Evolutionary conservation across 331 rosid genomes (phyloP).

Genomic region (Dryas integrifolia): DNA sequence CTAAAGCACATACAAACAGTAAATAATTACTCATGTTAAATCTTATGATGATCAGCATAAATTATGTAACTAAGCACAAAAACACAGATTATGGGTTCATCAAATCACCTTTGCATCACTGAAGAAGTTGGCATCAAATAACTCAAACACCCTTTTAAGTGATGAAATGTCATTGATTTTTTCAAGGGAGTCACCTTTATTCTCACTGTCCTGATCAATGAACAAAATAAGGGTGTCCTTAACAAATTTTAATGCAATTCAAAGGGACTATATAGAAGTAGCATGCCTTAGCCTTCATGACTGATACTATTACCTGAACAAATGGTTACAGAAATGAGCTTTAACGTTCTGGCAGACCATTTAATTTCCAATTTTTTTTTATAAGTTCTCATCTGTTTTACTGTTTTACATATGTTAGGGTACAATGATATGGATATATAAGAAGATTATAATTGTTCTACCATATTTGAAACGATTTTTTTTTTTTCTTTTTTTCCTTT

Average conservation of each 20-base stretch:
- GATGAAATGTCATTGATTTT: slow-evolving; percentile 28
- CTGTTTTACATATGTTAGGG: slow-evolving; percentile 35
- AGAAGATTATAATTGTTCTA: too few species aligned
- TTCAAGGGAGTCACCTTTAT: slow-evolving; percentile 21
- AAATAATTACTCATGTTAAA: not conserved
- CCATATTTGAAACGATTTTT: too few species aligned
- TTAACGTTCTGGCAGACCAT: slow-evolving; percentile 42
- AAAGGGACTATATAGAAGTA: not conserved
- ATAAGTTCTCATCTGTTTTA: slow-evolving; percentile 40
- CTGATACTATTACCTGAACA: slow-evolving; percentile 11
- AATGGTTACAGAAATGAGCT: slow-evolving; percentile 35
- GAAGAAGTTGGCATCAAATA: slow-evolving; percentile 68
- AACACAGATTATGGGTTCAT: not conserved
- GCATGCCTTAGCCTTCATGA: not conserved
- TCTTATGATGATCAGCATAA: not conserved
- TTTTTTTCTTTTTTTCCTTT: too few species aligned
- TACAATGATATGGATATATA: not conserved
- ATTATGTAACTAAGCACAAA: not conserved
- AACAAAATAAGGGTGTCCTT: slow-evolving; percentile 1
- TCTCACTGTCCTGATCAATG: slow-evolving; percentile 48
- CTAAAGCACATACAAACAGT: slow-evolving; percentile 28
- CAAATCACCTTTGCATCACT: slow-evolving; percentile 39
- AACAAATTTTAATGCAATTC: not conserved
- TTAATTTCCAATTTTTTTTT: slow-evolving; percentile 38
- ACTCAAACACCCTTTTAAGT: slow-evolving; percentile 36